Evolutionary conservation across 768 basidiomycete species (phyloP).

Genomic region (Tephrocybe sp.): DNA sequence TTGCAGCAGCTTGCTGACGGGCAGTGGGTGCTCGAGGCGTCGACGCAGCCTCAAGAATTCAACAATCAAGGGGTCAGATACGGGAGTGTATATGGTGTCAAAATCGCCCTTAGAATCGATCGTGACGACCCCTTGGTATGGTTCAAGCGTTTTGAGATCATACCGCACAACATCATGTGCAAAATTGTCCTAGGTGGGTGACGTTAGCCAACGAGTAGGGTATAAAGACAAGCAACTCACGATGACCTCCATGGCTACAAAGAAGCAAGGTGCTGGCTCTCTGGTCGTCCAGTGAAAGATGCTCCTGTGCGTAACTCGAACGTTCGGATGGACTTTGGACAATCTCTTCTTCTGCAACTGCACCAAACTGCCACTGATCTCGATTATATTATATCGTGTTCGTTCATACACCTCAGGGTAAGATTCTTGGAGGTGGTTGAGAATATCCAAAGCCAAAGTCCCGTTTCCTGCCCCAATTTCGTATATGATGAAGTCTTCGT

Average conservation of each 20-base stretch:
- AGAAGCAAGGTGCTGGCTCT: conserved; percentile 85
- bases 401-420: conserved; percentile 93
- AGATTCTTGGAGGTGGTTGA: conserved; percentile 72
- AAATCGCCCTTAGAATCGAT: conserved; percentile 84
- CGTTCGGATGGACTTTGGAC: conserved; percentile 62
- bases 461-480: conserved; percentile 99
- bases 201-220: not conserved
- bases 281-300: conserved; percentile 82
- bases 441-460: conserved; percentile 86
- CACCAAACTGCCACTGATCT: conserved; percentile 84
- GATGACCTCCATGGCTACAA: conserved; percentile 93
- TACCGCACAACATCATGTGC: conserved; percentile 95
- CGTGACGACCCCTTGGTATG: conserved; percentile 81
- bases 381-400: conserved; percentile 91
- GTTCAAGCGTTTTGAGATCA: conserved; percentile 73
- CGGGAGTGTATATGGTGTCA: conserved; percentile 75
- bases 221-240: conserved; percentile 46
- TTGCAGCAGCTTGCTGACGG: conserved; percentile 56
- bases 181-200: conserved; percentile 77
- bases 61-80: conserved; percentile 82
- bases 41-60: conserved; percentile 74
- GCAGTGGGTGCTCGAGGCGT: conserved; percentile 55
- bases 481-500: conserved; percentile 94
- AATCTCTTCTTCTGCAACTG: conserved; percentile 69
- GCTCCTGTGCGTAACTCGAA: conserved; percentile 70